Percentiles rank a stretch among this genome's conserved stretches.
These are phyloP conservation scores for Monosporozyma aerobia DNA, from an alignment of 805 yeast species.

Conservation along the genomic window DNA sequence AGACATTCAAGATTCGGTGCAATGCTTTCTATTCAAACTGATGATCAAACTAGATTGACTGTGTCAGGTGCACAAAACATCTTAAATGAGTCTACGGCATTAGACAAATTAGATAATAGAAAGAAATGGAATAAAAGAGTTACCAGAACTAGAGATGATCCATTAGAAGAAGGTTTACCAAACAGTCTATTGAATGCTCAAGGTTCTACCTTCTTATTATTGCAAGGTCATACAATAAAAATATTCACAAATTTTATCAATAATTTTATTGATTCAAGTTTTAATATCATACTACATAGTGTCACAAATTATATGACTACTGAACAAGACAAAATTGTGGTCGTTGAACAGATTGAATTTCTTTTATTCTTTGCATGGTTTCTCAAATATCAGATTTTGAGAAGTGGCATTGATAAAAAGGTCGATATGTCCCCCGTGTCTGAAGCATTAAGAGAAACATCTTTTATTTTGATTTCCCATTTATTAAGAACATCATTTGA, in stretches of 20 bases:
- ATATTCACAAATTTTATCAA: slow-evolving; percentile 38
- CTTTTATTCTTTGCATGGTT: slow-evolving; percentile 68
- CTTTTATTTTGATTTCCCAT: slow-evolving; percentile 42
- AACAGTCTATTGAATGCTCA: slow-evolving; percentile 19
- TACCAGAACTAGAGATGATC: slow-evolving; percentile 22
- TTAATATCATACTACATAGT: slow-evolving; percentile 52
- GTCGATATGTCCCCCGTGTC: slow-evolving; percentile 37
- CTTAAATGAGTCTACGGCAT: slow-evolving; percentile 39
- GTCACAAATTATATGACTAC: slow-evolving; percentile 41
- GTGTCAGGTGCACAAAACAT: slow-evolving; percentile 69
- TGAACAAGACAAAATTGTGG: slow-evolving; percentile 30
- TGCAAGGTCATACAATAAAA: slow-evolving; percentile 27
- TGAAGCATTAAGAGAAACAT: slow-evolving; percentile 50
- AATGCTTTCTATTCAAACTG: slow-evolving; percentile 58
- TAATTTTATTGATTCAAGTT: slow-evolving; percentile 64
- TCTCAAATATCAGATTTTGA: slow-evolving; percentile 49
- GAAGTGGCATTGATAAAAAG: slow-evolving; percentile 14
- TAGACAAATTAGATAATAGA: slow-evolving; percentile 56
- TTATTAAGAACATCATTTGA: slow-evolving; percentile 34
- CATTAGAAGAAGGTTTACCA: slow-evolving; percentile 28
- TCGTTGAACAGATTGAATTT: slow-evolving; percentile 36
- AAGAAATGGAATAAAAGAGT: slow-evolving; percentile 53
- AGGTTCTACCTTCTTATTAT: slow-evolving; percentile 16
- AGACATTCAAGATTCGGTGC: slow-evolving; percentile 93
- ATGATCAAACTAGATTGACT: slow-evolving; percentile 48